Evolutionary conservation across 768 basidiomycete genomes (phyloP).

Genomic region (Podaxis sp.): DNA sequence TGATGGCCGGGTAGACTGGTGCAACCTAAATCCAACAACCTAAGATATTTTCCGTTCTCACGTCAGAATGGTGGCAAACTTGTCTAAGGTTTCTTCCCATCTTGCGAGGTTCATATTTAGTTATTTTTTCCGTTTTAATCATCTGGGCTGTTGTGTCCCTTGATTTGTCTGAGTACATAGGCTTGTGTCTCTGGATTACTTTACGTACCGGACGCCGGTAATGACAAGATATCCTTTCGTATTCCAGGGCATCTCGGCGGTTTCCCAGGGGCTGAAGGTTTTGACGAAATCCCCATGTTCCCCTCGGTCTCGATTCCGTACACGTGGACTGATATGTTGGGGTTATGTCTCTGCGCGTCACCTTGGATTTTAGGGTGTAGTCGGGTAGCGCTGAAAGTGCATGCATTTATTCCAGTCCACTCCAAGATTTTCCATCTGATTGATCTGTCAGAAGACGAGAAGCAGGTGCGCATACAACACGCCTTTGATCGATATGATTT

Average conservation of each 20-base stretch:
- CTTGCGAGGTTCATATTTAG: background rate
- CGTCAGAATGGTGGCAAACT: constrained; percentile 5
- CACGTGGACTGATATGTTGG: background rate
- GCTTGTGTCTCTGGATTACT: background rate
- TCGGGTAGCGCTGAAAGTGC: background rate
- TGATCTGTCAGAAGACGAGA: background rate
- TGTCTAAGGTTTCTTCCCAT: background rate
- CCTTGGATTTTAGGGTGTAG: background rate
- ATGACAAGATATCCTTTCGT: background rate
- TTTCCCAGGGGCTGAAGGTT: background rate
- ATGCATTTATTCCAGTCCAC: background rate
- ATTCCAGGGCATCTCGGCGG: background rate
- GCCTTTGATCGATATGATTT: background rate
- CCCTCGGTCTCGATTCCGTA: background rate
- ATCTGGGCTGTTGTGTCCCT: background rate
- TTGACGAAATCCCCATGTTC: background rate
- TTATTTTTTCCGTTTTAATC: background rate
- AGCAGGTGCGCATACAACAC: background rate
- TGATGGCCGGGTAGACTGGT: constrained; percentile 75
- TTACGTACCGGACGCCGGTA: background rate
- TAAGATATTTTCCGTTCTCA: constrained; percentile 6
- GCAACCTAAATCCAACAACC: constrained; percentile 21
- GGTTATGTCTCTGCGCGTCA: background rate
- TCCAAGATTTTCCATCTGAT: background rate
- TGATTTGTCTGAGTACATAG: background rate